Percentiles rank a stretch among this genome's conserved stretches.
phyloP scores from a whole-genome alignment of 257 asterid species.

The Salvia rosmarinus region DNA sequence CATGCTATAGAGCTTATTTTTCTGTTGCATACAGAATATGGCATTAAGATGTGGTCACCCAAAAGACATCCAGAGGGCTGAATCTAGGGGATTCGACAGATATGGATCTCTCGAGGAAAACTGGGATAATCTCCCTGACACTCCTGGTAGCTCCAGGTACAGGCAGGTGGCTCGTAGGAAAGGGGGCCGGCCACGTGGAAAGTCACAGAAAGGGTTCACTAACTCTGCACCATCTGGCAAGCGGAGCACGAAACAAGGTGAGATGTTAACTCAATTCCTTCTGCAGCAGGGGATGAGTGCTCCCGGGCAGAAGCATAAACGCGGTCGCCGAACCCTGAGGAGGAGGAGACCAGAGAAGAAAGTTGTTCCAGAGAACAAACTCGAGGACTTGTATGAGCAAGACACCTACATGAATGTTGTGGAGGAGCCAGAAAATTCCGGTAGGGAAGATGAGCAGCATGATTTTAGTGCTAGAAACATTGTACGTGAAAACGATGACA shows the following conservation, averaged over 20 bases:
- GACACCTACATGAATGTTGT: conserved; percentile 34
- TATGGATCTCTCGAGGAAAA: conserved; percentile 52
- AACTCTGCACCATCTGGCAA: conserved; percentile 47
- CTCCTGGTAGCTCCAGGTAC: conserved; percentile 57
- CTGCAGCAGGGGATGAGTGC: conserved; percentile 60
- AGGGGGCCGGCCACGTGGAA: conserved; percentile 74
- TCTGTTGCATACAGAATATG: conserved; percentile 51
- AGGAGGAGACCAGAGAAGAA: conserved; percentile 70
- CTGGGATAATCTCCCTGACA: conserved; percentile 47
- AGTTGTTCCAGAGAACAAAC: conserved; percentile 40
- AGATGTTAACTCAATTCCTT: conserved; percentile 59
- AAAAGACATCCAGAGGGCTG: conserved; percentile 56
- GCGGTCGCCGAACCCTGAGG: conserved; percentile 79
- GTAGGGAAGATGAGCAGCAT: conserved; percentile 30
- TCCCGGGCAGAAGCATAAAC: conserved; percentile 68
- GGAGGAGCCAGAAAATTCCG: conserved; percentile 41
- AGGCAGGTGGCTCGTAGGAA: conserved; percentile 59
- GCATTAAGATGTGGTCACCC: conserved; percentile 47
- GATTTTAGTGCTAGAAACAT: conserved; percentile 35
- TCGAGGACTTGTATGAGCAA: conserved; percentile 40
- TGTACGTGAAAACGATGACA: conserved; percentile 45
- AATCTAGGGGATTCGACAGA: conserved; percentile 50
- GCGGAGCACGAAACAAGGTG: conserved; percentile 48
- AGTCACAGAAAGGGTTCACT: conserved; percentile 48
- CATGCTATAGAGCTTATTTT: conserved; percentile 5